These are phyloP conservation scores for Talaromyces pinophilus DNA, from an alignment of 2,329 filamentous ascomycete genomes.

Conservation along the genomic window DNA sequence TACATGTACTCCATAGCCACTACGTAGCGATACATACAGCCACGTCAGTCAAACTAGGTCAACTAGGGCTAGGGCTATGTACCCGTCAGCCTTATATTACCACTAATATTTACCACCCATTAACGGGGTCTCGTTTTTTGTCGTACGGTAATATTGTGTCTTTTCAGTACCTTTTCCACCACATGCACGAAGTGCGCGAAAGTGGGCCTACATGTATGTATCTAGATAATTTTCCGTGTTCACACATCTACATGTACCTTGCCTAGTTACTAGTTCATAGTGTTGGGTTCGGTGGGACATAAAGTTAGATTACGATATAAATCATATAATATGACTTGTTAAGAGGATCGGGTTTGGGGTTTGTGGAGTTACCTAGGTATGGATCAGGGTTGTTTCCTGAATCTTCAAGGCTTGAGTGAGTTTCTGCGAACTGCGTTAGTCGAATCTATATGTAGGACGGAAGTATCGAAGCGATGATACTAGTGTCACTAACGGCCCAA, in stretches of 20 bases:
- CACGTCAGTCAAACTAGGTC: slow-evolving; percentile 11
- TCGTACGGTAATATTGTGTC: too few species aligned
- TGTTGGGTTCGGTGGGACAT: background rate
- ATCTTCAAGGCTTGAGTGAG: background rate
- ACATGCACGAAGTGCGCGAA: background rate
- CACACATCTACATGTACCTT: background rate
- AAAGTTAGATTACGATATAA: background rate
- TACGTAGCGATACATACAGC: background rate
- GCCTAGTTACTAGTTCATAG: too few species aligned
- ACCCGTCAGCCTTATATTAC: too few species aligned
- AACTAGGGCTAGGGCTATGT: slow-evolving; percentile 1
- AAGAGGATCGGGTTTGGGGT: background rate
- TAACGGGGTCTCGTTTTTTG: too few species aligned
- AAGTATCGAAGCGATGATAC: background rate
- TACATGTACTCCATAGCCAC: background rate
- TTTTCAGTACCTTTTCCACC: background rate
- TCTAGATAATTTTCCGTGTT: background rate
- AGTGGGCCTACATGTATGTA: background rate
- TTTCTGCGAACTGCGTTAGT: background rate
- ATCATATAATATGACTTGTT: background rate
- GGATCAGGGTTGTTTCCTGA: background rate
- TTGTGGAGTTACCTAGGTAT: background rate
- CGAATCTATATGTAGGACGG: background rate
- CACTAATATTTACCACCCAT: too few species aligned
- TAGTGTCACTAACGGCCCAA: background rate